phyloP scores from a whole-genome alignment of 257 asterid species.

The Solanum pinnatisectum region DNA sequence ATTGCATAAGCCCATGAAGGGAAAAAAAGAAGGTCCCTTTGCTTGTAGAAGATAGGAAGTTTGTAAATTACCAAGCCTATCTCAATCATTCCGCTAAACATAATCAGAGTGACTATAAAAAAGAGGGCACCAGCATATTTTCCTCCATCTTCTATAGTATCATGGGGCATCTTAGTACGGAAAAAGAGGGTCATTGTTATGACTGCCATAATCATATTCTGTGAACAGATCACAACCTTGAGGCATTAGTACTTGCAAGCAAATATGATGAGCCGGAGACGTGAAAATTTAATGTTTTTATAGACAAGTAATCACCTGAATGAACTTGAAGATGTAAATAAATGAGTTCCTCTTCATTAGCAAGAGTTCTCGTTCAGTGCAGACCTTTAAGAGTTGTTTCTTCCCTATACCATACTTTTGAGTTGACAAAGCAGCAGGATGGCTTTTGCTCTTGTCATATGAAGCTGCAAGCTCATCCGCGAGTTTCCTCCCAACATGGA shows the following conservation, averaged over 20 bases:
- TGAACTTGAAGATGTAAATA: conserved; percentile 19
- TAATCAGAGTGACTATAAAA: neutral
- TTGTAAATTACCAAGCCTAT: conserved; percentile 23
- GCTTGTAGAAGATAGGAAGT: conserved; percentile 46
- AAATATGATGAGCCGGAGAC: neutral
- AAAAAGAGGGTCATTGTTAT: conserved; percentile 26
- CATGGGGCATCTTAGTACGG: conserved; percentile 25
- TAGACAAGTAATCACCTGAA: neutral
- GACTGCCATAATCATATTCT: conserved; percentile 10
- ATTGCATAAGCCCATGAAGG: conserved; percentile 43
- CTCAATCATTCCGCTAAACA: conserved; percentile 39
- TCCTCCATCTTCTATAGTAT: conserved; percentile 15
- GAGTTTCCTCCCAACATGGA: conserved; percentile 16
- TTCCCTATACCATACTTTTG: conserved; percentile 17
- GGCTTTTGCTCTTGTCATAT: conserved; percentile 32
- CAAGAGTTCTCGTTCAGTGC: conserved; percentile 22
- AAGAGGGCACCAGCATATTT: conserved; percentile 20
- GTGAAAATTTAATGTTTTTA: neutral
- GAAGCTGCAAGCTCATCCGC: conserved; percentile 16
- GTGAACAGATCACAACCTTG: neutral
- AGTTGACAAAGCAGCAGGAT: conserved; percentile 38
- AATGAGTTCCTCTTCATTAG: conserved; percentile 45
- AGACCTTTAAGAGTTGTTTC: conserved; percentile 24
- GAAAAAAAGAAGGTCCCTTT: conserved; percentile 29
- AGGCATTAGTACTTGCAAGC: neutral